Conservation (phyloP, 1,139 yeast species). For the Taphrina confusa region DNA sequence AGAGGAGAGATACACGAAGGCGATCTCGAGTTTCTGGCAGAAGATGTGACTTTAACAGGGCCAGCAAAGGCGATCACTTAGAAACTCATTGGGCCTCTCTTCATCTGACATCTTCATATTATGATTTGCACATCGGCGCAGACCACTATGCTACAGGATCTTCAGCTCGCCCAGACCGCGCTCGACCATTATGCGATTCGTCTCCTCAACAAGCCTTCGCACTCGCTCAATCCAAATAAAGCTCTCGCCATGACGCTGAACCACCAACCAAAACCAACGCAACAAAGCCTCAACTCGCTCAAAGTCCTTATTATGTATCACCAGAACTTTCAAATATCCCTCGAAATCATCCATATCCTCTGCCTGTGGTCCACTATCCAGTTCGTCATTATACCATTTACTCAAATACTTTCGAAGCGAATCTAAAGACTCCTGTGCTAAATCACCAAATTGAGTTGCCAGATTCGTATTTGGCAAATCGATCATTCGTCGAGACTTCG, state of each 20-base stretch:
- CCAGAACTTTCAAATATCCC: slow-evolving; percentile 39
- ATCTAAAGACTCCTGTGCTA: background rate
- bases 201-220: background rate
- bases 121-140: no score
- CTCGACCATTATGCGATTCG: slow-evolving; percentile 1
- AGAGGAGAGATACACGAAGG: slow-evolving; percentile 45
- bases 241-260: slow-evolving; percentile 4
- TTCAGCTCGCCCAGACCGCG: background rate
- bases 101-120: no score
- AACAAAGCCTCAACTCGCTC: slow-evolving; percentile 37
- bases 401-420: background rate
- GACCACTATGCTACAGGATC: background rate
- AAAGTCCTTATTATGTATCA: slow-evolving; percentile 35
- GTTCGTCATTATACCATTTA: slow-evolving; percentile 6
- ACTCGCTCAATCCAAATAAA: slow-evolving; percentile 11
- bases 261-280: slow-evolving; percentile 33
- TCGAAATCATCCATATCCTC: slow-evolving; percentile 53
- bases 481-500: background rate
- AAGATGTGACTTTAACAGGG: background rate
- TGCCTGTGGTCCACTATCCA: slow-evolving; percentile 56
- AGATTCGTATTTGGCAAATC: background rate
- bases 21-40: slow-evolving; percentile 23
- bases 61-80: background rate
- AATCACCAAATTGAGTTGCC: background rate
- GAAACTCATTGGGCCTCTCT: no score